phyloP scores from a whole-genome alignment of 139 green algal species.

The Volvox africanus region DNA sequence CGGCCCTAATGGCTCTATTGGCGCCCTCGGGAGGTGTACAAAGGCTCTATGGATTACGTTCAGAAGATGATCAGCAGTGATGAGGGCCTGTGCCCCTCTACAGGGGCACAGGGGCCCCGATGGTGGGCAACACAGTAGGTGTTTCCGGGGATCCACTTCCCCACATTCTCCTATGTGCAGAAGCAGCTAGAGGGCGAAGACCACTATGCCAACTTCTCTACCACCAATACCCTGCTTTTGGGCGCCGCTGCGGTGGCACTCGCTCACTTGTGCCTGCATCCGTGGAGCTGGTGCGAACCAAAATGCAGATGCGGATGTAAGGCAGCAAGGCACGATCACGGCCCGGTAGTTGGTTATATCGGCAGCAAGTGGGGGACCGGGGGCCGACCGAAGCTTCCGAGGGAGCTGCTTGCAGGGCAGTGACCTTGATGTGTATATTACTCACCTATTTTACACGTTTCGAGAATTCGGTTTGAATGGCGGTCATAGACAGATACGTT shows the following conservation, averaged over 20 bases:
- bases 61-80: slow-evolving; percentile 58
- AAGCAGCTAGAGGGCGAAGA: slow-evolving; percentile 42
- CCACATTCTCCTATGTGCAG: slow-evolving; percentile 50
- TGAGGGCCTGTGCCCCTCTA: slow-evolving; percentile 56
- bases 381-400: no score
- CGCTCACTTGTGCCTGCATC: slow-evolving; percentile 46
- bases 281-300: slow-evolving; percentile 60
- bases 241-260: slow-evolving; percentile 53
- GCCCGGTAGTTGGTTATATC: no score
- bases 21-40: slow-evolving; percentile 60
- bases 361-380: no score
- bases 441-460: no score
- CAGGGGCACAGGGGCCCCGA: slow-evolving; percentile 56
- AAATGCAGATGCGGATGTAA: slow-evolving; percentile 63
- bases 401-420: no score
- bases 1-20: slow-evolving; percentile 53
- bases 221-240: slow-evolving; percentile 48
- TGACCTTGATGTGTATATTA: no score
- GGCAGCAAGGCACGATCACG: no score
- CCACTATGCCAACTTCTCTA: slow-evolving; percentile 28
- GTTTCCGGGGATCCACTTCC: slow-evolving; percentile 63
- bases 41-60: slow-evolving; percentile 55
- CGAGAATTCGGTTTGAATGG: no score
- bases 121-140: slow-evolving; percentile 63
- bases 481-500: no score